Conservation (phyloP, 768 basidiomycete genomes). For the Mrakia hoshinonis region DNA sequence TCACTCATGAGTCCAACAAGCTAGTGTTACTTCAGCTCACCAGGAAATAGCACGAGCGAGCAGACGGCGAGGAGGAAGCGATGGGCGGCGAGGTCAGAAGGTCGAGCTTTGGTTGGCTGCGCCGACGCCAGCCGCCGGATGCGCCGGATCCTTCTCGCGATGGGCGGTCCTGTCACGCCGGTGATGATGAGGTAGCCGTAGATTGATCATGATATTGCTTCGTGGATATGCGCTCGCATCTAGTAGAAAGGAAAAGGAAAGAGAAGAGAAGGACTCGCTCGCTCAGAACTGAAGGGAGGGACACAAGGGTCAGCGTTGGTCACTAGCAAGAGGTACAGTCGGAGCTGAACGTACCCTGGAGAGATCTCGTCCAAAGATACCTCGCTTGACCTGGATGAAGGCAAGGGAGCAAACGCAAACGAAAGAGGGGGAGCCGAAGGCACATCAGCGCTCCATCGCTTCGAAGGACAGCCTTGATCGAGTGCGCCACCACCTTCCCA, state of each 20-base stretch:
- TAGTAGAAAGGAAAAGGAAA: not conserved
- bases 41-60: too few relatives aligned
- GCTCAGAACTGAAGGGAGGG: not conserved
- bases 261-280: not conserved
- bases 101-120: too few relatives aligned
- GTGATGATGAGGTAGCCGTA: too few relatives aligned
- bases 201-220: too few relatives aligned
- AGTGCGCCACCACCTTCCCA: not conserved
- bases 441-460: not conserved
- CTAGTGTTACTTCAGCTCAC: too few relatives aligned
- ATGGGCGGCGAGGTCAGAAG: too few relatives aligned
- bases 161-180: too few relatives aligned
- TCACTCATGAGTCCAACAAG: too few relatives aligned
- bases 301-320: not conserved
- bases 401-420: not conserved
- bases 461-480: not conserved
- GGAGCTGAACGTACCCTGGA: slow-evolving; percentile 13
- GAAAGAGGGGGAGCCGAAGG: not conserved
- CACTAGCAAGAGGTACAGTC: not conserved
- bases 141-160: too few relatives aligned
- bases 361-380: slow-evolving; percentile 25
- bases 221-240: not conserved
- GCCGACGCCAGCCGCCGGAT: too few relatives aligned
- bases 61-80: too few relatives aligned
- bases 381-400: slow-evolving; percentile 14